Base-by-base conservation (phyloP, 2,329 filamentous ascomycete genomes). In the Bimuria novae-zelandiae region DNA sequence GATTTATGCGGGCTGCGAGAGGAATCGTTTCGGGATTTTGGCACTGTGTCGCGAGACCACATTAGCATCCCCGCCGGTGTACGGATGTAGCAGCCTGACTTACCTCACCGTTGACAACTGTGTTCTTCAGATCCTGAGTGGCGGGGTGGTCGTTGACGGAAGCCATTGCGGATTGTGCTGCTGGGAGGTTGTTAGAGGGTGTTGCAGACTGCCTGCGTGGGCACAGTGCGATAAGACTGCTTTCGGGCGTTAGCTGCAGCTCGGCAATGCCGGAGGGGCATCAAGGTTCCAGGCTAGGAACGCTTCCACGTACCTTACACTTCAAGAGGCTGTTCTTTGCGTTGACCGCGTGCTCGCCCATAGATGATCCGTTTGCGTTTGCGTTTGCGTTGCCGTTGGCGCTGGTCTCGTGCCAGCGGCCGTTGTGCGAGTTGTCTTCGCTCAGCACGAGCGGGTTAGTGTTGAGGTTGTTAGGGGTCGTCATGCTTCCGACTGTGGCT, bases 91-190 rank as follows among this genome's bases (percentile, higher is more conserved):
- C n/a, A 35, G n/a, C 42, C 57, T 43, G 33, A 72, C 73, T 56
- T 60, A 76, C 73, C 71, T 68, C 63, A 76, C 75, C 79, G 63
- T 79, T 76, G 61, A 70, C 67, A 63, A 80, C 62, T 21, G 69
- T 68, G 55, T 73, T 64, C 66, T 70, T 73, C 41, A 75, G 57
- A 60, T 73, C 77, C 68, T 83, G 79, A 49, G 79, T 77, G 32
- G 77, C 70, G 53, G 79, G 77, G 64, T 80, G 78, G 68, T 81
- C 80, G 56, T 73, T 62, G 55, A 81, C 75, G 56, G 75, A 70
- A 62, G 76, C 74, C 71, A 79, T 77, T 55, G 80, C 75, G 60
- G 74, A 70, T 58, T 76, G 72, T 59, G 79, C 77, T 67, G 77
- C 81, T 83, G 49, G 60, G 61, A 50, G 66, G 63, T 55, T 64